Conservation (phyloP, 768 basidiomycete species). For the Dictyophora rubrovolvata region DNA sequence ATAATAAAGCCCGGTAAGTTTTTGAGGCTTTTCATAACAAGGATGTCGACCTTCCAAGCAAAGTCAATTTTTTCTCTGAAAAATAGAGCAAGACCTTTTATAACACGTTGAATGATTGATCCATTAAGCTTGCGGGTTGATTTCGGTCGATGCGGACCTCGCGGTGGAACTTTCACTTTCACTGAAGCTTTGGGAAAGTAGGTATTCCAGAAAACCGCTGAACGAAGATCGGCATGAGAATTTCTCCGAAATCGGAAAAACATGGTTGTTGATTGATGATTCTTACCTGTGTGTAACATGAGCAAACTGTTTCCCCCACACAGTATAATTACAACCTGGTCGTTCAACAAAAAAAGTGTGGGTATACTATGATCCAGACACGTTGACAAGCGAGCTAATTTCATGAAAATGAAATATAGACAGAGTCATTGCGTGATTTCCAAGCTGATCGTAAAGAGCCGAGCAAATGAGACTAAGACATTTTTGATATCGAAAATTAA, state of each 20-base stretch:
- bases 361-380: not conserved
- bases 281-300: too few species aligned
- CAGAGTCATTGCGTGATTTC: not conserved
- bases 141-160: not conserved
- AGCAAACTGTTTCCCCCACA: too few species aligned
- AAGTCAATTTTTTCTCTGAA: too few species aligned
- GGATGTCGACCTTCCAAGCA: conserved; percentile 25
- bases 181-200: not conserved
- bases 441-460: not conserved
- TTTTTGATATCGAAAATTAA: not conserved
- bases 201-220: not conserved
- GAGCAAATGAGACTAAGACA: not conserved
- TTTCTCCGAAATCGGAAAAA: not conserved
- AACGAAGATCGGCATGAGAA: not conserved
- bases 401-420: not conserved
- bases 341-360: too few species aligned
- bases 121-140: not conserved
- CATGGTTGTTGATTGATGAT: not conserved
- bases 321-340: too few species aligned
- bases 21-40: conserved; percentile 16
- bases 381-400: not conserved
- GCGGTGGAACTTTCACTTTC: not conserved
- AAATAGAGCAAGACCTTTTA: too few species aligned
- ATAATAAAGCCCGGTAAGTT: not conserved
- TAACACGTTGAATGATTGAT: not conserved